Base-by-base conservation (phyloP, 129 eudicot species). In the Flaveria sonorensis region DNA sequence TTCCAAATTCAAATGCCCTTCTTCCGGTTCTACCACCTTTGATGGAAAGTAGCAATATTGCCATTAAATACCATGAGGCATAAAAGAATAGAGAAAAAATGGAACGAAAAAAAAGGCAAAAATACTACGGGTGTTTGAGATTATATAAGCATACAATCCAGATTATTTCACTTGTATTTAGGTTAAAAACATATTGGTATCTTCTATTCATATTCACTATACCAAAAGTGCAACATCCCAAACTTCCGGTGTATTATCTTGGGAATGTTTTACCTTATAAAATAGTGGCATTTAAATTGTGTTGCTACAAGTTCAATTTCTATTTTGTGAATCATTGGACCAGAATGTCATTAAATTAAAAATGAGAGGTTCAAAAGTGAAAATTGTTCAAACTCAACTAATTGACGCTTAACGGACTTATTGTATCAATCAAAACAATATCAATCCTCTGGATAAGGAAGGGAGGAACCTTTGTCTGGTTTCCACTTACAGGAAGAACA, bases 1-100 rank as follows among this genome's bases (percentile, higher is more conserved):
- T 79, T 59, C 97, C 97, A 82, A 89, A 92, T 43, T 87, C 85
- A 81, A 84, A 82, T 19, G 86, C 82, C 86, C 89, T 84, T 69
- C 77, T 82, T 72, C 77, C 88, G 52, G 87, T 69, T 80, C 71
- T 70, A 76, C 86, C 84, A 75, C 89, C 97, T 92, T 85, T 60
- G 13, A 80, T 50, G 10, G 5, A 59, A 68, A 84, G 18, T 43
- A 19, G 21, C 64, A 73, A 63, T 36, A 39, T 72, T 64, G 5
- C 72, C 73, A 62, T 79, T 62, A 47, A 16, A 70, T 70, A 28
- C 13, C 32, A 43, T 36, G 70, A 77, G 56, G 11, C 21, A 11
- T 36, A 68, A 13, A 55, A 48, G 69, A 26, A 68, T 5, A 69
- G 5, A 24, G 65, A 10, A 8, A 21, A 43, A 21, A 40, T 10